Conservation (phyloP, 2,329 filamentous ascomycete genomes). For the Fusarium newnesense region DNA sequence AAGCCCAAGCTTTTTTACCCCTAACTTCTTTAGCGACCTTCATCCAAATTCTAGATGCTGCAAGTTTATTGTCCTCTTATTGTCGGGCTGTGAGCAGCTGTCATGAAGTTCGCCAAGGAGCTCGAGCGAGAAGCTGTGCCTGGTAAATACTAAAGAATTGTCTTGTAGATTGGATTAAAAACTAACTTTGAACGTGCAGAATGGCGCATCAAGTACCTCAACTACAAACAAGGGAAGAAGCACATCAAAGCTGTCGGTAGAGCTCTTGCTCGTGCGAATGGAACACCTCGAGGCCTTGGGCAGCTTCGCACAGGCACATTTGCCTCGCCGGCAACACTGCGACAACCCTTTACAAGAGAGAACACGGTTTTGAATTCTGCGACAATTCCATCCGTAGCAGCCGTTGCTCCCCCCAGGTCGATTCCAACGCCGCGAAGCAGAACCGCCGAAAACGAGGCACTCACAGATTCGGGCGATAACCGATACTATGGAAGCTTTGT, state of each 20-base stretch:
- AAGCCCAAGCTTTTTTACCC: not conserved
- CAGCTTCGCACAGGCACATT: constrained; percentile 49
- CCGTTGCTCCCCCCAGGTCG: constrained; percentile 22
- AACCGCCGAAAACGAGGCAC: constrained; percentile 52
- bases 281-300: constrained; percentile 57
- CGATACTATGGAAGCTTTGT: constrained; percentile 66
- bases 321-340: constrained; percentile 33
- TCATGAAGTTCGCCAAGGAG: constrained; percentile 79
- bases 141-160: constrained; percentile 57
- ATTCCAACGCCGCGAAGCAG: constrained; percentile 31
- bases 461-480: constrained; percentile 53
- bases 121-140: constrained; percentile 89
- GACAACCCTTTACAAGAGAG: constrained; percentile 20
- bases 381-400: constrained; percentile 20
- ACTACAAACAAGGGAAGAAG: constrained; percentile 97
- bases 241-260: constrained; percentile 84
- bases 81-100: constrained; percentile 21
- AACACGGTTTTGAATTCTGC: constrained; percentile 12
- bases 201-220: constrained; percentile 93
- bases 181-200: constrained; percentile 57
- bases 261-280: constrained; percentile 72
- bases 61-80: constrained; percentile 15
- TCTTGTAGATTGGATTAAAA: not conserved
- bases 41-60: constrained; percentile 25
- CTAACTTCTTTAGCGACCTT: not conserved